Base-by-base conservation (phyloP, 176 grass and related monocot genomes). In the Ampelocalamus luodianensis region DNA sequence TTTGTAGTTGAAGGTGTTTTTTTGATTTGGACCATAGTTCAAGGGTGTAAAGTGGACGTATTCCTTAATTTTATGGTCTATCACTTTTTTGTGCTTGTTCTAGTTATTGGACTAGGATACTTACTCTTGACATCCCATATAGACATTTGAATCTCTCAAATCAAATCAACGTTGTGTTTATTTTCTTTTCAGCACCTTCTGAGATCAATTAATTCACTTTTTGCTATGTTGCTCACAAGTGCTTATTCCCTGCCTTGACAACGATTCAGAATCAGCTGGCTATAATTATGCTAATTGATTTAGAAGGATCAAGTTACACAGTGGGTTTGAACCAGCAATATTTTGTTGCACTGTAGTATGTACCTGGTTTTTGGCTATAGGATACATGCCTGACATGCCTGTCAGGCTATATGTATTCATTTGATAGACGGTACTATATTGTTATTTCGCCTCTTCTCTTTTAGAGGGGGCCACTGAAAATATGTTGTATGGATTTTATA, bases 331-430 rank as follows among this genome's bases (percentile, higher is more conserved):
- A 73, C n/a, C 4, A 49, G 38, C 42, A 68, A 12, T 67, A 8
- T 44, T 84, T 83, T 79, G 20, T 49, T 58, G 22, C 17, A 65
- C 2, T 58, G 56, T 36, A 73, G 49, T 59, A 61, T 89, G 38
- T 63, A 58, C 10, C 20, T 80, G 38, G 43, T 75, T 27, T 74
- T 69, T 80, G 2, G 18, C 27, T 82, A 36, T 43, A 73, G 34
- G 4, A 17, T 65, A 32, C 63, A 26, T 20, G 15, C 29, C 26
- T 53, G 22, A 32, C 63, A 26, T 20, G 15, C 29, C 26, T 53
- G 22, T 51, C 9, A 60, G 27, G 34, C 22, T 61, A 11, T 49
- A 24, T 27, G 8, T 45, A 73, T 61, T 73, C 10, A 66, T 3
- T 65, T 16, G 56, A 73, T 44, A 43, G 50, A 56, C 58, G 53